Base-by-base conservation (phyloP, 2,329 filamentous ascomycete species). In the Leptographium wingfieldii region DNA sequence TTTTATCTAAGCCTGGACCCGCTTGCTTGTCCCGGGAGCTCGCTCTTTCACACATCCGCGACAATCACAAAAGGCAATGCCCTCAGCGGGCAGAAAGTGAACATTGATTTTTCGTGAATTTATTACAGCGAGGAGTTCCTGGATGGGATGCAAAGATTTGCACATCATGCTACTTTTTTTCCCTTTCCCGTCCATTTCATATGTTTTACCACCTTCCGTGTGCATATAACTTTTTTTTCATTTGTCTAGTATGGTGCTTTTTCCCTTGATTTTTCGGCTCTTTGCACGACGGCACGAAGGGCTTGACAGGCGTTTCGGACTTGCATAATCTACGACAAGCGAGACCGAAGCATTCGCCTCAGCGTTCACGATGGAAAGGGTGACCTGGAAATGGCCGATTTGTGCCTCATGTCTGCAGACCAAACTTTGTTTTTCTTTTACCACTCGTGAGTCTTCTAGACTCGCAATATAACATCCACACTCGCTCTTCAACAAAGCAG, bases 61-160 rank as follows among this genome's bases (percentile, higher is more conserved):
- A 40, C 38, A 14, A 40, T 40, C 12, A 46, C 43, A 19, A 46
- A 46, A n/a, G 22, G 16, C 43, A 46, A n/a, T 46, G 43, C 43
- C 43, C 19, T 6, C 16, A 46, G 7, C 19, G 43, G 19, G 43
- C 43, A n/a, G 19, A 46, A 43, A 46, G 19, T 19, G 19, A 46
- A n/a, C 19, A n/a, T 46, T 49, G 55, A 48, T 57, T 57, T 48
- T 49, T 19, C 46, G 16, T 27, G 16, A 31, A 22, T 43, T 57
- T 57, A 22, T 31, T 1, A n/a, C 46, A 57, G 56, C 56, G 56
- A 57, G 56, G 56, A 57, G 56, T 57, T 57, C 38, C n/a, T 38
- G 56, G 56, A 51, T 51, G 55, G 38, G 38, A 46, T 25, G 29
- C 22, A 6, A 43, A 55, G 35, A 55, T 53, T 33, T 55, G 33